phyloP scores from a whole-genome alignment of 2,329 filamentous ascomycete genomes.

The Alternaria metachromatica region DNA sequence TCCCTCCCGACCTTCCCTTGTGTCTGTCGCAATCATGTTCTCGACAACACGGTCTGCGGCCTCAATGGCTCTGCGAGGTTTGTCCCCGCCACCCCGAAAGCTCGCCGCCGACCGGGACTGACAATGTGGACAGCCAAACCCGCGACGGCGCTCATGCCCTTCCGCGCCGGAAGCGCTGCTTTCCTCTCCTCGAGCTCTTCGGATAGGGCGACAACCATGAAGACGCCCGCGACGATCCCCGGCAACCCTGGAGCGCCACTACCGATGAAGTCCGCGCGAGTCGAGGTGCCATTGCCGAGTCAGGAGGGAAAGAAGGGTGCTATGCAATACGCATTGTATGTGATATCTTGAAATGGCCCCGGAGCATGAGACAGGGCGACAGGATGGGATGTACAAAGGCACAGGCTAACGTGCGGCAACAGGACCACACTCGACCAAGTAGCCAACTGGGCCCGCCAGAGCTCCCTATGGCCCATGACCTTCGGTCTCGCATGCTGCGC shows the following conservation, averaged over 20 bases:
- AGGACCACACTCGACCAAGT: constrained; percentile 83
- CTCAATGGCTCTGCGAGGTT: constrained; percentile 64
- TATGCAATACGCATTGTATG: constrained; percentile 86
- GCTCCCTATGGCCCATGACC: constrained; percentile 90
- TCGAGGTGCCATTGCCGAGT: constrained; percentile 76
- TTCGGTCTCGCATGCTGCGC: constrained; percentile 91
- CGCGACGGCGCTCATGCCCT: constrained; percentile 66
- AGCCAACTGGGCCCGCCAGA: constrained; percentile 85
- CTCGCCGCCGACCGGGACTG: constrained; percentile 30
- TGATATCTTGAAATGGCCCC: constrained; percentile 27
- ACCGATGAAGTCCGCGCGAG: constrained; percentile 64
- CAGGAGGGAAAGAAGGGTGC: constrained; percentile 81
- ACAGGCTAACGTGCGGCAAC: constrained; percentile 23
- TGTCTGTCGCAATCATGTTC: constrained; percentile 54
- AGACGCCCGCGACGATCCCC: constrained; percentile 59
- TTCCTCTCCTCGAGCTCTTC: constrained; percentile 70
- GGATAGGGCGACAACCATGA: constrained; percentile 67
- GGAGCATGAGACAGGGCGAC: background rate
- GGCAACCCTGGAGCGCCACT: constrained; percentile 61
- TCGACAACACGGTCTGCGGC: constrained; percentile 59
- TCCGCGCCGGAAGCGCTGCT: constrained; percentile 66
- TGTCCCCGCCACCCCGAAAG: constrained; percentile 31
- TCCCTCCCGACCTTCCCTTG: constrained; percentile 41
- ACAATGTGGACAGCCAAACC: constrained; percentile 66
- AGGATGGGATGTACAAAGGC: background rate